Percentiles rank a stretch among this genome's conserved stretches.
Evolutionary conservation across 2,329 filamentous ascomycete genomes (phyloP).

Genomic region (Cladophialophora carrionii): DNA sequence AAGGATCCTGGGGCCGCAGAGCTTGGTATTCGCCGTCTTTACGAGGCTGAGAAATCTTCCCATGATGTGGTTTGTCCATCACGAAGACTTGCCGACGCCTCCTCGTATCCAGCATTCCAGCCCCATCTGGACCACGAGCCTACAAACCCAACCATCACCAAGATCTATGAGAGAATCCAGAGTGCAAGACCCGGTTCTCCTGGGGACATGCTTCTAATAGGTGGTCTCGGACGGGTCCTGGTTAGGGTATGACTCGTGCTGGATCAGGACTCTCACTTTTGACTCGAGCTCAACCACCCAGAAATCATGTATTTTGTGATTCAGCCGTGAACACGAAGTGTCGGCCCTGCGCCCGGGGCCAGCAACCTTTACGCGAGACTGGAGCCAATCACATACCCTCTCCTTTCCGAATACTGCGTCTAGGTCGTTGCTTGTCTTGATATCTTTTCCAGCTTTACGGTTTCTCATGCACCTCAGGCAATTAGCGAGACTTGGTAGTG

Average conservation of each 20-base stretch:
- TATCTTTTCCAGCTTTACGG: background rate
- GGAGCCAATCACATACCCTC: background rate
- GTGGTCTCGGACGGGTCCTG: background rate
- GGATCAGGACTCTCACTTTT: background rate
- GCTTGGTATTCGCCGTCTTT: background rate
- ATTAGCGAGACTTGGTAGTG: constrained; percentile 6
- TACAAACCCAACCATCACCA: background rate
- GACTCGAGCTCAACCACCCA: background rate
- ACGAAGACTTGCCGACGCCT: background rate
- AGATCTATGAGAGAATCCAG: background rate
- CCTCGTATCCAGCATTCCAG: constrained; percentile 6
- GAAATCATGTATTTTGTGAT: background rate
- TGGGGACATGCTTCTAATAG: background rate
- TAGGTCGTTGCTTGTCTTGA: background rate
- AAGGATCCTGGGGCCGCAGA: background rate
- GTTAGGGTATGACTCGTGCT: background rate
- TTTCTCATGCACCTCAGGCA: constrained; percentile 1
- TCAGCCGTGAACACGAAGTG: background rate
- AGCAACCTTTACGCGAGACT: background rate
- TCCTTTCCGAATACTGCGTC: background rate
- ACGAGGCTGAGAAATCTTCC: background rate
- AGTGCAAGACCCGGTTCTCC: background rate
- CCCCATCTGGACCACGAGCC: background rate
- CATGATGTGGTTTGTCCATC: background rate
- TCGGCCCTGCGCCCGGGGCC: background rate